Percentiles rank a stretch among this genome's conserved stretches.
Evolutionary conservation across 768 basidiomycete genomes (phyloP).

Genomic region (Lanmaoa pseudosensibilis): DNA sequence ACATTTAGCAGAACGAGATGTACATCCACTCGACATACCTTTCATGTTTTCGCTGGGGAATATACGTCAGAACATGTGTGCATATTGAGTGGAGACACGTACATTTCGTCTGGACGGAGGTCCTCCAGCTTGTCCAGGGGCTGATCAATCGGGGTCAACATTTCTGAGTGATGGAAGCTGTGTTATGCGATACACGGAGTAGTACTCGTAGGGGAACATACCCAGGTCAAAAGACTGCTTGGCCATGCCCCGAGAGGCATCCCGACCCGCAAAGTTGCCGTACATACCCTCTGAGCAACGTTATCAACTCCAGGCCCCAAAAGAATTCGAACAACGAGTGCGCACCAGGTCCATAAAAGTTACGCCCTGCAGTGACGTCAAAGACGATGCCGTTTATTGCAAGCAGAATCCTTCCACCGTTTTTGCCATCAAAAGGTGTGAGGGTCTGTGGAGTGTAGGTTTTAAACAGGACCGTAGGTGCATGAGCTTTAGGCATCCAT

Average conservation of each 20-base stretch:
- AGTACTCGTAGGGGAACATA: conserved; percentile 37
- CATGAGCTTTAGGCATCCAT: conserved; percentile 86
- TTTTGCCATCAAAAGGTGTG: conserved; percentile 59
- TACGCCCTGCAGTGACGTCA: conserved; percentile 86
- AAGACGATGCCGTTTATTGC: conserved; percentile 89
- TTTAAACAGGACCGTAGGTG: conserved; percentile 73
- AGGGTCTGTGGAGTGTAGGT: conserved; percentile 80
- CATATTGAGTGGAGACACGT: conserved; percentile 30
- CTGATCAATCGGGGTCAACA: conserved; percentile 86
- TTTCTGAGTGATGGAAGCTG: conserved; percentile 49
- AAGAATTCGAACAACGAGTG: conserved; percentile 1
- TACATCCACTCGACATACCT: conserved; percentile 40
- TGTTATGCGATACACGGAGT: neutral
- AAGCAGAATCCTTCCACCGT: conserved; percentile 74
- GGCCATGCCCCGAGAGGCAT: conserved; percentile 96
- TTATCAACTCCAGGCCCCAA: neutral
- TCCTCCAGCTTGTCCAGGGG: conserved; percentile 83
- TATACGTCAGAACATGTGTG: neutral
- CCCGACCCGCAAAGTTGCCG: conserved; percentile 95
- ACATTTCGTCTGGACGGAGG: conserved; percentile 82
- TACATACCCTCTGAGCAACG: conserved; percentile 80
- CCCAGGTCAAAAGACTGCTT: conserved; percentile 95
- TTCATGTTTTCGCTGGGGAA: conserved; percentile 83
- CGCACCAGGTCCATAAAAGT: conserved; percentile 95
- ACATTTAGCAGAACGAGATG: neutral